phyloP scores from a whole-genome alignment of 345 rosid genomes.

The Gossypium ekmanianum region DNA sequence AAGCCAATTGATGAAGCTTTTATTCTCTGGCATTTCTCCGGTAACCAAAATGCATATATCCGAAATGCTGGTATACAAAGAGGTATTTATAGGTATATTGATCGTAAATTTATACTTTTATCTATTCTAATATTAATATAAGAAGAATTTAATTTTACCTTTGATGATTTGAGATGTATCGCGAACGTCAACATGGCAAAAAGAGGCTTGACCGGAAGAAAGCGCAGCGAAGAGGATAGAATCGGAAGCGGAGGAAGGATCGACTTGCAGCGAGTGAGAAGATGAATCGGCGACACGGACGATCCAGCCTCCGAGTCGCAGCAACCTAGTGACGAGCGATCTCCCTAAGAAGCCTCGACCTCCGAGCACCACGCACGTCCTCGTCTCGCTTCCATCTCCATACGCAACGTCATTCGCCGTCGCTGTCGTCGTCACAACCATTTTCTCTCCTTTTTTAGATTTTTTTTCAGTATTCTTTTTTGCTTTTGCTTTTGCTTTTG shows the following conservation, averaged over 20 bases:
- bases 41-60: constrained; percentile 15
- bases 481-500: too few species aligned
- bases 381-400: constrained; percentile 35
- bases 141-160: constrained; percentile 31
- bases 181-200: constrained; percentile 58
- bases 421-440: constrained; percentile 20
- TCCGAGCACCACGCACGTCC: constrained; percentile 73
- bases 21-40: constrained; percentile 8
- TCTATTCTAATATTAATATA: not conserved
- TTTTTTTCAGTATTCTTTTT: not conserved
- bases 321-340: constrained; percentile 64
- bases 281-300: constrained; percentile 77
- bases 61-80: not conserved
- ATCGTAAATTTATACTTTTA: not conserved
- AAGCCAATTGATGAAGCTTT: not conserved
- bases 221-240: constrained; percentile 52
- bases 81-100: not conserved
- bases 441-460: not conserved
- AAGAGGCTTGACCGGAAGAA: constrained; percentile 66
- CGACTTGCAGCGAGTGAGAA: constrained; percentile 41
- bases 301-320: constrained; percentile 62
- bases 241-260: constrained; percentile 42
- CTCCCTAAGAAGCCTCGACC: constrained; percentile 81
- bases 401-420: constrained; percentile 32
- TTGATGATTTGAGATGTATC: constrained; percentile 47